These are phyloP conservation scores for Cyberlindnera mycetangii DNA, from an alignment of 805 yeast genomes.

Conservation along the genomic window DNA sequence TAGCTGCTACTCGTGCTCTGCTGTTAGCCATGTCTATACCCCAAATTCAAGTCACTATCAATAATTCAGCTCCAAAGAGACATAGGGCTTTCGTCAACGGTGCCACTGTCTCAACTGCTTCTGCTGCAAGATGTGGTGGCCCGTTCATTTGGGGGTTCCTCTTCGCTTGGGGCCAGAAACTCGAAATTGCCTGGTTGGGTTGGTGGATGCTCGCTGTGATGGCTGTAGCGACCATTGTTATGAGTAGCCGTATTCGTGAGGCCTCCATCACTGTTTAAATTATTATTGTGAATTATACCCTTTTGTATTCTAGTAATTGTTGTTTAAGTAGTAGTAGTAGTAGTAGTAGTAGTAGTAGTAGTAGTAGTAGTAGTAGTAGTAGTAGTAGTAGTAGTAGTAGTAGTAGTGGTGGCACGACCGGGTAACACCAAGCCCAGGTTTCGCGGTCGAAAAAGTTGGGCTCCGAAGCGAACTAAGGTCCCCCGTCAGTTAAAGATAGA, in stretches of 20 bases:
- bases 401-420: too few relatives aligned
- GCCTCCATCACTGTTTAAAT: background rate
- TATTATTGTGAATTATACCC: background rate
- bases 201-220: constrained; percentile 17
- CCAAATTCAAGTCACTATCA: constrained; percentile 17
- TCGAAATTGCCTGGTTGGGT: constrained; percentile 18
- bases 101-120: constrained; percentile 11
- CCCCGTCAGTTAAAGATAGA: background rate
- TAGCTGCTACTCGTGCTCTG: constrained; percentile 11
- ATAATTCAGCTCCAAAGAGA: constrained; percentile 15
- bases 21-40: constrained; percentile 11
- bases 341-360: too few relatives aligned
- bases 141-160: constrained; percentile 19
- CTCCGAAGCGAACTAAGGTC: background rate
- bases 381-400: too few relatives aligned
- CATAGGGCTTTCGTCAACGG: constrained; percentile 18
- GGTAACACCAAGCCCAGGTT: background rate
- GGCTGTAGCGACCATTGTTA: constrained; percentile 1
- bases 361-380: too few relatives aligned
- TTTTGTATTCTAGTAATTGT: background rate
- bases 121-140: constrained; percentile 16
- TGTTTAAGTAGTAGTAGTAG: background rate
- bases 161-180: constrained; percentile 19
- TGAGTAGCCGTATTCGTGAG: constrained; percentile 8
- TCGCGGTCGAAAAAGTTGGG: constrained; percentile 1